Evolutionary conservation across 306 rosid species (phyloP), one percentile per base, ranked within the genome.

Genomic region (Pterocarpus santalinus): DNA sequence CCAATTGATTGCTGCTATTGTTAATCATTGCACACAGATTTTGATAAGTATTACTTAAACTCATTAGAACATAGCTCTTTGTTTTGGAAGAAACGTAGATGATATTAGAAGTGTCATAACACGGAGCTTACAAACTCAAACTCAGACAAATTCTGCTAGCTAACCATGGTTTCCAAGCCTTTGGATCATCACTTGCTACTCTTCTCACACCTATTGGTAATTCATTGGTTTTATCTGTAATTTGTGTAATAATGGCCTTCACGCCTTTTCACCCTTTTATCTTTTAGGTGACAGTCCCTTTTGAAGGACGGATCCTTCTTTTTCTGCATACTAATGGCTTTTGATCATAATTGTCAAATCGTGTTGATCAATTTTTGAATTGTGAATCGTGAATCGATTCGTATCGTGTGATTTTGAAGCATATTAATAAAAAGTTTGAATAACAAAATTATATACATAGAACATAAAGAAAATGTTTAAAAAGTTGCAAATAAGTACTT

Each of bases 1-100:
- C 83, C 62, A 72, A 38, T 68, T 86, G 69, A 80, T 67, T 61
- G 65, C 5, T 34, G 80, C 82, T 64, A 16, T 57, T 64, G 62
- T 58, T 56, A 53, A 41, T 36, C 80, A 79, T 22, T 47, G 64
- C 22, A 5, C 49, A 7, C 32, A 28, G 67, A 41, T 58, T 52
- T 71, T 11, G 35, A 74, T 85, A 9, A 47, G 55, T 49, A 22
- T 71, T 15, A 22, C 36, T 43, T 67, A 5, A 67, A 55, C n/a
- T 44, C 81, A 38, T 67, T 55, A 28, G 38, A 75, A 81, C 47
- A 33, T 51, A 35, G 36, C 36, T n/a, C 14, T 70, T 16, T 46
- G 22, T 55, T 38, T 81, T 73, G 43, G 52, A 52, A 57, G 35
- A 55, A 68, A 32, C 33, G 2, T 66, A 51, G 39, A 4, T 63